Percentiles rank a stretch among this genome's conserved stretches.
Evolutionary conservation across 75 land plant species (phyloP).

Genomic region (Selaginella tamariscina): DNA sequence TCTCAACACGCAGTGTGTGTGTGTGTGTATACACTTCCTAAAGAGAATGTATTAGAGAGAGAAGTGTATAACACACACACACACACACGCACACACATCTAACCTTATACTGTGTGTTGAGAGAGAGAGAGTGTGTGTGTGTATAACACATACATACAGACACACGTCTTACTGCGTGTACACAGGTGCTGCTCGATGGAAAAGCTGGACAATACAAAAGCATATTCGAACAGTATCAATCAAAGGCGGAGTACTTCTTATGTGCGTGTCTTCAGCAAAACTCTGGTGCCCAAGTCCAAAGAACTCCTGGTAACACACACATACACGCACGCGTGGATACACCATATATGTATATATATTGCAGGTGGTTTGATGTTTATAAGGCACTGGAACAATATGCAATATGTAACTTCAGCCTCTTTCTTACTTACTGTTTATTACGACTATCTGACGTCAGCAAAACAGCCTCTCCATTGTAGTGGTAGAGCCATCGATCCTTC

Average conservation of each 20-base stretch:
- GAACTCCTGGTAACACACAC: constrained; percentile 38
- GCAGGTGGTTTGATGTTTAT: constrained; percentile 40
- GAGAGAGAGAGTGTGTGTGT: too few relatives aligned
- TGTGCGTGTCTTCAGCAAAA: constrained; percentile 71
- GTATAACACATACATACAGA: too few relatives aligned
- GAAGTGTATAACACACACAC: too few relatives aligned
- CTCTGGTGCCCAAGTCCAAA: constrained; percentile 34
- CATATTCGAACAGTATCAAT: constrained; percentile 36
- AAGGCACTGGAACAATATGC: constrained; percentile 43
- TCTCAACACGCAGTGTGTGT: too few relatives aligned
- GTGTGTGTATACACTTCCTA: too few relatives aligned
- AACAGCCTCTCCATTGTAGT: constrained; percentile 18
- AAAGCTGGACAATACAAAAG: constrained; percentile 32
- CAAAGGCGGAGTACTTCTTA: constrained; percentile 63
- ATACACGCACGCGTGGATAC: too few relatives aligned
- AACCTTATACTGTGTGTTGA: too few relatives aligned
- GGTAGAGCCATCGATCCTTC: constrained; percentile 33
- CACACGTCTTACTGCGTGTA: too few relatives aligned
- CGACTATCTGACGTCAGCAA: constrained; percentile 18
- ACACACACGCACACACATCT: too few relatives aligned
- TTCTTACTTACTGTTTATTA: constrained; percentile 31
- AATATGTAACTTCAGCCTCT: constrained; percentile 35
- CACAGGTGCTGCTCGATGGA: constrained; percentile 48
- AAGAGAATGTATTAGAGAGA: too few relatives aligned
- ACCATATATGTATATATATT: too few relatives aligned